Base-by-base conservation (phyloP, 495 filamentous ascomycete genomes). In the Penicillium angulare region DNA sequence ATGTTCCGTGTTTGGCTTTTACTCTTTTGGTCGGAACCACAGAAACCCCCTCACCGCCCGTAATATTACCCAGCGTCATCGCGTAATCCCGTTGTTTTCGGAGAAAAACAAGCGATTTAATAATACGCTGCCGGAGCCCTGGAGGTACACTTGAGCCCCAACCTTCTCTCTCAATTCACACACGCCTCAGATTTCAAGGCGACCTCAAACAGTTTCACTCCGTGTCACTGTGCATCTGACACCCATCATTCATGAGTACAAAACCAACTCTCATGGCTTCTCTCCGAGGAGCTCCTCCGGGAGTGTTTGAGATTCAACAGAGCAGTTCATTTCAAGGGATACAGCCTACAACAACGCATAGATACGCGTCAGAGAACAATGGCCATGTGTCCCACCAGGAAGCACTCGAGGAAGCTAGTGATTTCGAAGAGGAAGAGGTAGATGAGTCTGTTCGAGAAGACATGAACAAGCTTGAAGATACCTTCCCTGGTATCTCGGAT, bases 391-490 rank as follows among this genome's bases (percentile, higher is more conserved):
- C 59, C 1, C 63, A 60, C 34, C 61, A 56, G 17, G 69, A 73
- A 8, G 49, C n/a, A 1, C 43, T 49, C 5, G 40, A 52, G 15
- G 56, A 15, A 24, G 50, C 45, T 18, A 53, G 36, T 23, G 54
- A 65, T 12, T 55, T 38, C 22, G 45, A 48, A 13, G 45, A 86
- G 16, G 81, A 87, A 50, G 77, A 81, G 31, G 75, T 93, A 21
- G 88, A 96, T 60, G 73, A 83, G 21, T 76, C 73, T 3, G 86
- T 95, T 33, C 79, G 77, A 36, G 83, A 91, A 31, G 93, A 99
- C 63, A 97, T 99, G 83, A 80, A 78, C 23, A 87, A 80, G 52
- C 82, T 99, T 33, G 84, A 95, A 54, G 74, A 86, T 9, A 86
- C 80, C 20, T 97, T 97, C 58, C 81, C 82, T 21, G 86, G 86